Conservation (phyloP, 139 green algal species). For the Tetradesmus lagerheimii region DNA sequence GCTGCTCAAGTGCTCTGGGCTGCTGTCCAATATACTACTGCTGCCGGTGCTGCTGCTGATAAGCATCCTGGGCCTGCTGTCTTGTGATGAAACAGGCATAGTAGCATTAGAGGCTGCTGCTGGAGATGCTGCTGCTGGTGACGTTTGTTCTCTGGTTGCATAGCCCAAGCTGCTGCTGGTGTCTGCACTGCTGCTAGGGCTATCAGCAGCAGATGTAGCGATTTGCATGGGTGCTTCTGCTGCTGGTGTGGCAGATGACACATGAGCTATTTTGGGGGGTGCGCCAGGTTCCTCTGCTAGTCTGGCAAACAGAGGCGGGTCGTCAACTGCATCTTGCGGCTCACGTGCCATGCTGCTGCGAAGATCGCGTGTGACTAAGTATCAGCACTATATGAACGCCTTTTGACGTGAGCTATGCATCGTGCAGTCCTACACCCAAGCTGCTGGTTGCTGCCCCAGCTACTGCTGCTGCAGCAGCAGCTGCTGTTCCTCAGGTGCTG, state of each 20-base stretch:
- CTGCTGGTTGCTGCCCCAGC: neutral
- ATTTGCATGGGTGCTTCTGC: neutral
- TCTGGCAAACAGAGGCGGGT: neutral
- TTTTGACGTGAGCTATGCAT: too few relatives aligned
- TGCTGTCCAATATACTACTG: neutral
- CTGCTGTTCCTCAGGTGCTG: neutral
- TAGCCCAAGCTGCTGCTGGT: neutral
- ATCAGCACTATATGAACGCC: neutral
- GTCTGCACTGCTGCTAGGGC: neutral
- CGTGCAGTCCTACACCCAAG: neutral
- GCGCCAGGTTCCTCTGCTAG: neutral
- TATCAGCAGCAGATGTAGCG: too few relatives aligned
- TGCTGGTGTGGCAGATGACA: neutral
- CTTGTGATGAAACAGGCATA: neutral
- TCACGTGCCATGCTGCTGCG: neutral
- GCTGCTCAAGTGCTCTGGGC: neutral
- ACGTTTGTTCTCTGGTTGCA: neutral
- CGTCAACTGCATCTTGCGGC: neutral
- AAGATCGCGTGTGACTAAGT: neutral
- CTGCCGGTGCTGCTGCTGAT: slow-evolving; percentile 3
- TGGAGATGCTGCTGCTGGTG: neutral
- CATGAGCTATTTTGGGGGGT: neutral
- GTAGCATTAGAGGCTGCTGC: neutral
- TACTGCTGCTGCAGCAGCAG: neutral
- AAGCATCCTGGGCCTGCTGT: neutral